Percentiles rank a stretch among this genome's conserved stretches.
These are phyloP conservation scores for Blastocystis sp. DNA, from an alignment of 352 stramenopile species.

Conservation along the genomic window DNA sequence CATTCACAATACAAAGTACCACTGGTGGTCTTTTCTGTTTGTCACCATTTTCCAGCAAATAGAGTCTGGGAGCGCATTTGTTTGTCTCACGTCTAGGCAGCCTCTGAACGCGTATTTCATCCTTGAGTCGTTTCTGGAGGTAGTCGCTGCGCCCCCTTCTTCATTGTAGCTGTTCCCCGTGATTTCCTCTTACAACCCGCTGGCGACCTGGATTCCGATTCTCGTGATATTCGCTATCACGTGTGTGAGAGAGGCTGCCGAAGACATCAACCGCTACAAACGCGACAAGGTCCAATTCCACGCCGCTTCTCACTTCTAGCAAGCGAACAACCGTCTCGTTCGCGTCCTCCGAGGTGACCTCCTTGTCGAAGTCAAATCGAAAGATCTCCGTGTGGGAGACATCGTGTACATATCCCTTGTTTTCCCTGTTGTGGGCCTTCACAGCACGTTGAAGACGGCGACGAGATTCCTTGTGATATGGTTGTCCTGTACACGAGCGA, in stretches of 20 bases:
- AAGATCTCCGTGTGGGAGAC: slow-evolving; percentile 46
- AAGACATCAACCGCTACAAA: slow-evolving; percentile 83
- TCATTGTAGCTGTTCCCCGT: slow-evolving; percentile 45
- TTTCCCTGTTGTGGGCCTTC: background rate
- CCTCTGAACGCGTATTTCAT: slow-evolving; percentile 57
- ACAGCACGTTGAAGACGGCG: slow-evolving; percentile 67
- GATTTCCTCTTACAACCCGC: slow-evolving; percentile 81
- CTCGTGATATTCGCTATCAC: slow-evolving; percentile 85
- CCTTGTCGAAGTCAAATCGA: slow-evolving; percentile 28
- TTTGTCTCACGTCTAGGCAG: background rate
- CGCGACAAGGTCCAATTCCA: slow-evolving; percentile 77
- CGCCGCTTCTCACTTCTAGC: slow-evolving; percentile 40
- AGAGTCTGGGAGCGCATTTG: background rate
- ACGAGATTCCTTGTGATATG: slow-evolving; percentile 71
- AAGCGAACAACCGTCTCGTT: slow-evolving; percentile 29
- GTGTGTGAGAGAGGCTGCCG: slow-evolving; percentile 80
- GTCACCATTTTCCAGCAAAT: slow-evolving; percentile 38
- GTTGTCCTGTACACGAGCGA: slow-evolving; percentile 70
- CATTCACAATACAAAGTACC: slow-evolving; percentile 46
- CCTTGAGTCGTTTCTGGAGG: slow-evolving; percentile 40
- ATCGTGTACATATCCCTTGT: slow-evolving; percentile 64
- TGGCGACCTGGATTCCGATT: slow-evolving; percentile 80
- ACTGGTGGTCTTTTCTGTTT: slow-evolving; percentile 64
- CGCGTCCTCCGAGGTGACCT: slow-evolving; percentile 20
- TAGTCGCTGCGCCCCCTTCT: background rate